A percentile compares a stretch with the other conserved stretches of the same genome.
phyloP scores from a whole-genome alignment of 495 filamentous ascomycete genomes.

The Talaromyces proteolyticus region DNA sequence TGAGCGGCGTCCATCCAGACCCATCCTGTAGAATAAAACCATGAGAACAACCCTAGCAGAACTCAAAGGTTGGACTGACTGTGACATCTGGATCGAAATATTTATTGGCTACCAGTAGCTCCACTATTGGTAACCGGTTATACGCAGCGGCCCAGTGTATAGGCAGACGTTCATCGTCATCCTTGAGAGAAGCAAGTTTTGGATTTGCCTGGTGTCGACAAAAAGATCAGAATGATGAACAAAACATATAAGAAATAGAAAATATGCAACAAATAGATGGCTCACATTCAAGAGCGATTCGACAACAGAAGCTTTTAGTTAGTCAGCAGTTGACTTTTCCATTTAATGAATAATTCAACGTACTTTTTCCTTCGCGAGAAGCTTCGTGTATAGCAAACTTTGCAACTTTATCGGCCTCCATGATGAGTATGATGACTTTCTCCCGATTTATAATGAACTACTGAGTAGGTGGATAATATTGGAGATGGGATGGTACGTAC shows the following conservation, averaged over 20 bases:
- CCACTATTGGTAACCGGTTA: slow-evolving; percentile 70
- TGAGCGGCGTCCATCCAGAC: slow-evolving; percentile 88
- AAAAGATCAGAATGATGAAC: not conserved
- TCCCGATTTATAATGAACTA: too few species aligned
- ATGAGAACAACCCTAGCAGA: not conserved
- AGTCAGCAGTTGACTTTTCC: slow-evolving; percentile 1
- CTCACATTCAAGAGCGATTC: slow-evolving; percentile 72
- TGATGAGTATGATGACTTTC: too few species aligned
- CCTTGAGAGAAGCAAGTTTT: slow-evolving; percentile 65
- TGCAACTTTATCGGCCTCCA: slow-evolving; percentile 37
- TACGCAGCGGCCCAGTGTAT: slow-evolving; percentile 94
- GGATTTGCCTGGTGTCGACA: slow-evolving; percentile 60
- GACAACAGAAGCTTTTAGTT: slow-evolving; percentile 48
- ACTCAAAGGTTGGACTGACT: slow-evolving; percentile 33
- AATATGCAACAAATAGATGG: too few species aligned
- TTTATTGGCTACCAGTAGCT: slow-evolving; percentile 59
- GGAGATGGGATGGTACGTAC: not conserved
- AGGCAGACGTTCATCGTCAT: slow-evolving; percentile 85
- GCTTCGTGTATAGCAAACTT: slow-evolving; percentile 89
- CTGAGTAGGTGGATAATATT: not conserved
- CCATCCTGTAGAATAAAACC: slow-evolving; percentile 56
- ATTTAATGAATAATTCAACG: slow-evolving; percentile 13
- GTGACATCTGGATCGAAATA: slow-evolving; percentile 85
- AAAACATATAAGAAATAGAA: not conserved
- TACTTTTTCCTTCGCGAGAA: slow-evolving; percentile 81